These are phyloP conservation scores for Mycena belliarum DNA, from an alignment of 768 basidiomycete genomes.

Conservation along the genomic window DNA sequence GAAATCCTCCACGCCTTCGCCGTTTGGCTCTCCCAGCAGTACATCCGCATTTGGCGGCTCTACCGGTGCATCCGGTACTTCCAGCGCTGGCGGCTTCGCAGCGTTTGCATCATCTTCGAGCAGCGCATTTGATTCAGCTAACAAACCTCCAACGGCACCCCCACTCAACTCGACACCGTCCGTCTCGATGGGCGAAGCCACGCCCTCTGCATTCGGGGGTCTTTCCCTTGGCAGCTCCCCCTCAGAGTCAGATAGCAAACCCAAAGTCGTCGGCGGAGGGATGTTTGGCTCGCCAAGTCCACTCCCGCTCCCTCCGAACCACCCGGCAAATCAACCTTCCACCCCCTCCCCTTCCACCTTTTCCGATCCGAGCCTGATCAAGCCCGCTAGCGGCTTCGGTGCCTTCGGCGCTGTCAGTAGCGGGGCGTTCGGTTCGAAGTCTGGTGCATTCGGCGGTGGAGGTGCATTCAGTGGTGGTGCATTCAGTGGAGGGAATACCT, in stretches of 20 bases:
- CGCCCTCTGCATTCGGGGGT: conserved; percentile 30
- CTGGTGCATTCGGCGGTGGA: conserved; percentile 38
- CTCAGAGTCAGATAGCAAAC: conserved; percentile 24
- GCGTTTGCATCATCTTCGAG: conserved; percentile 32
- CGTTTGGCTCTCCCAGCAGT: conserved; percentile 30
- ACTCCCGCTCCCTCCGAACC: conserved; percentile 25
- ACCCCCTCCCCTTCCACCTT: conserved; percentile 11
- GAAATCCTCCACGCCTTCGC: conserved; percentile 33
- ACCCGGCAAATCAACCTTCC: conserved; percentile 24
- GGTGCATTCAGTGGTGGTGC: conserved; percentile 27
- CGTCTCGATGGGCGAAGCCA: conserved; percentile 33
- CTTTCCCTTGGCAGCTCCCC: conserved; percentile 31
- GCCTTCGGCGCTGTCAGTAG: conserved; percentile 24
- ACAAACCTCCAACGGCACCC: conserved; percentile 16
- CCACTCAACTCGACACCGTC: conserved; percentile 20
- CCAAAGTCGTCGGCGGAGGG: conserved; percentile 21
- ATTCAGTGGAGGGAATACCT: conserved; percentile 6
- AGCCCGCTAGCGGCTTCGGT: conserved; percentile 24
- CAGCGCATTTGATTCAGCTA: conserved; percentile 32
- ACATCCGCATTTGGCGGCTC: conserved; percentile 34
- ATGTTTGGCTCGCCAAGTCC: conserved; percentile 34
- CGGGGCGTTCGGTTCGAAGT: conserved; percentile 34
- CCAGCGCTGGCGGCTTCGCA: conserved; percentile 26
- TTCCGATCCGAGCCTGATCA: conserved; percentile 13
- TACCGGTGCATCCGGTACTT: conserved; percentile 25